Evolutionary conservation across 257 asterid genomes (phyloP).

Genomic region (Forsythia suspensa): DNA sequence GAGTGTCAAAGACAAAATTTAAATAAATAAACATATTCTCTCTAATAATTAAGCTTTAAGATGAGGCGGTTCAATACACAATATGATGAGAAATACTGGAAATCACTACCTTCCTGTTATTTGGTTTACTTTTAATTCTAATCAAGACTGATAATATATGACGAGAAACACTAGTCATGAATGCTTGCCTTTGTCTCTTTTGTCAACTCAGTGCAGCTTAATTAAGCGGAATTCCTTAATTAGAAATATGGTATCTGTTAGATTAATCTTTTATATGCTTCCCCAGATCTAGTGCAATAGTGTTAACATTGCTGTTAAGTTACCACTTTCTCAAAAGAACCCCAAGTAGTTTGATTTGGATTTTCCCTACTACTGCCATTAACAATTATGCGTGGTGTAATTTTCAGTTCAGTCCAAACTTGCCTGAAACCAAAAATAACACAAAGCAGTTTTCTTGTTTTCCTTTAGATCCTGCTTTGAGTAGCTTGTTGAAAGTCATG

Average conservation of each 20-base stretch:
- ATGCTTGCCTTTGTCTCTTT: neutral
- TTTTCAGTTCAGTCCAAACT: neutral
- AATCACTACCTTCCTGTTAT: neutral
- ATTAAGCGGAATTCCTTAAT: neutral
- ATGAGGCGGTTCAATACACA: neutral
- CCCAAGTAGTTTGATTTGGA: neutral
- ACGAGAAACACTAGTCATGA: neutral
- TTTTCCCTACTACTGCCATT: neutral
- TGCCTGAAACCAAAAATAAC: neutral
- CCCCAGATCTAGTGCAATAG: neutral
- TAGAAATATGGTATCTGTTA: neutral
- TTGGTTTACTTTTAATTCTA: neutral
- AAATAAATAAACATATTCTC: too few relatives aligned
- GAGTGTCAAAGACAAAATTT: too few relatives aligned
- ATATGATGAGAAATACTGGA: neutral
- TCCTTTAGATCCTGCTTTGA: neutral
- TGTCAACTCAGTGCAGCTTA: neutral
- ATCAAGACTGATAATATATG: neutral
- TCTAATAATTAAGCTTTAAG: neutral
- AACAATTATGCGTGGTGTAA: neutral
- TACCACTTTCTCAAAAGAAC: neutral
- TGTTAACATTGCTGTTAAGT: neutral
- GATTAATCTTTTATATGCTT: conserved; percentile 3
- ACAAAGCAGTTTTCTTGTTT: neutral
- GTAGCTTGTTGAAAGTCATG: neutral